Evolutionary conservation across 805 yeast species (phyloP).

Genomic region (Schizosaccharomyces lindneri): DNA sequence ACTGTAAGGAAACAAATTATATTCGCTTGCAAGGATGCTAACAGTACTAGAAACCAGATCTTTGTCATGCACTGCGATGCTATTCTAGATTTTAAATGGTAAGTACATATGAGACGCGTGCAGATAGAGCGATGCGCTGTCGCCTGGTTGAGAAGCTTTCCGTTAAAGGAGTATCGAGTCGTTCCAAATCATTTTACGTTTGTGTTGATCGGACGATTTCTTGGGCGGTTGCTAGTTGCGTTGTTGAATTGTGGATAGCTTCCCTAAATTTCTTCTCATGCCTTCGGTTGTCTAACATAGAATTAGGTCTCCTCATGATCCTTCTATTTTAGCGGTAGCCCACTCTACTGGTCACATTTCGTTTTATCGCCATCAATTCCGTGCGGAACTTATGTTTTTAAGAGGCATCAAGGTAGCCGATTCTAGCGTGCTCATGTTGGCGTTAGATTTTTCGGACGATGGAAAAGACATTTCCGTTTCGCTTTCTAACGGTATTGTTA

Average conservation of each 20-base stretch:
- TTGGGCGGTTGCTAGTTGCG: background rate
- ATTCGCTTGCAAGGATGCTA: background rate
- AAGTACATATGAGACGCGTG: background rate
- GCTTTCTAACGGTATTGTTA: background rate
- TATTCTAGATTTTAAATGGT: conserved; percentile 1
- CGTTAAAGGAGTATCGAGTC: too few relatives aligned
- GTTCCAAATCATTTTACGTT: too few relatives aligned
- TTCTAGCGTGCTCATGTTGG: background rate
- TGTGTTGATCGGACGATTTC: too few relatives aligned
- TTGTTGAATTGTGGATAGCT: background rate
- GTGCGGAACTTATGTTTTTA: background rate
- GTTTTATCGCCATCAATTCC: background rate
- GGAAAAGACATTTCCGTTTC: background rate
- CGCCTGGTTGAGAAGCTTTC: too few relatives aligned
- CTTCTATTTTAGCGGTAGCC: background rate
- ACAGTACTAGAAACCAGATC: background rate
- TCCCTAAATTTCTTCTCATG: background rate
- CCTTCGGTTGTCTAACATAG: background rate
- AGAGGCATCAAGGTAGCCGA: background rate
- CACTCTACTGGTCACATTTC: conserved; percentile 1
- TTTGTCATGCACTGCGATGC: background rate
- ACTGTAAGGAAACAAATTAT: background rate
- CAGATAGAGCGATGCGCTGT: too few relatives aligned
- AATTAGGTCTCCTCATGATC: background rate
- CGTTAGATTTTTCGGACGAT: background rate